phyloP scores from a whole-genome alignment of 495 filamentous ascomycete species.

The Aspergillus heteromorphus region DNA sequence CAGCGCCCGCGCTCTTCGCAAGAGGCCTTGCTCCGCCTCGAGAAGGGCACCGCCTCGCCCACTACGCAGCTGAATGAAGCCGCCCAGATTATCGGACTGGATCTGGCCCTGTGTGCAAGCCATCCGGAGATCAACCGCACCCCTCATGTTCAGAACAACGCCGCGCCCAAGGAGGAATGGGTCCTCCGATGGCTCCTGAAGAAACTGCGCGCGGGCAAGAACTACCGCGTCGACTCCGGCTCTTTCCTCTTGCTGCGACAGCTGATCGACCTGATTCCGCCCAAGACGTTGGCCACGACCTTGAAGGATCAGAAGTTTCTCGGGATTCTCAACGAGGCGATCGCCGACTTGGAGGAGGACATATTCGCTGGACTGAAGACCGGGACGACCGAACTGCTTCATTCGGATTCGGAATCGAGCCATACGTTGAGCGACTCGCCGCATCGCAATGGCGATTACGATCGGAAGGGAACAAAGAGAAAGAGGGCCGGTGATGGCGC shows the following conservation, averaged over 20 bases:
- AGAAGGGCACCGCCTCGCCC: slow-evolving; percentile 43
- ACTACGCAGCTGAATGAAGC: slow-evolving; percentile 40
- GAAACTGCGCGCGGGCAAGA: slow-evolving; percentile 44
- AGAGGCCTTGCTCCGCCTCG: slow-evolving; percentile 47
- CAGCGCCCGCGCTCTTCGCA: slow-evolving; percentile 42
- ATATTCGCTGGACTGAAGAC: slow-evolving; percentile 28
- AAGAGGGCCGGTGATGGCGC: slow-evolving; percentile 34
- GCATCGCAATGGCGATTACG: slow-evolving; percentile 16
- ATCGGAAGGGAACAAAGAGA: slow-evolving; percentile 43
- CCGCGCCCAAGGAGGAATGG: slow-evolving; percentile 58
- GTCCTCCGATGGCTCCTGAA: slow-evolving; percentile 63
- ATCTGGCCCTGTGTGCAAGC: slow-evolving; percentile 32
- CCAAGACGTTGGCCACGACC: slow-evolving; percentile 42
- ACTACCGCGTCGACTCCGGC: slow-evolving; percentile 37
- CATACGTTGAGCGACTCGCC: slow-evolving; percentile 36
- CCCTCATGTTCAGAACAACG: slow-evolving; percentile 19
- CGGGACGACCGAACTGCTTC: slow-evolving; percentile 17
- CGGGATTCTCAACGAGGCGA: slow-evolving; percentile 33
- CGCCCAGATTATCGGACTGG: slow-evolving; percentile 43
- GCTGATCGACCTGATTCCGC: slow-evolving; percentile 40
- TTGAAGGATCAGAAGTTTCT: slow-evolving; percentile 48
- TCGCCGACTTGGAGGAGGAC: slow-evolving; percentile 35
- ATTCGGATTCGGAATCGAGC: slow-evolving; percentile 33
- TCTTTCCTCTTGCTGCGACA: slow-evolving; percentile 48
- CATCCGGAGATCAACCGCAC: slow-evolving; percentile 29